Evolutionary conservation across 2,329 filamentous ascomycete genomes (phyloP).

Genomic region (Aaosphaeria arxii): DNA sequence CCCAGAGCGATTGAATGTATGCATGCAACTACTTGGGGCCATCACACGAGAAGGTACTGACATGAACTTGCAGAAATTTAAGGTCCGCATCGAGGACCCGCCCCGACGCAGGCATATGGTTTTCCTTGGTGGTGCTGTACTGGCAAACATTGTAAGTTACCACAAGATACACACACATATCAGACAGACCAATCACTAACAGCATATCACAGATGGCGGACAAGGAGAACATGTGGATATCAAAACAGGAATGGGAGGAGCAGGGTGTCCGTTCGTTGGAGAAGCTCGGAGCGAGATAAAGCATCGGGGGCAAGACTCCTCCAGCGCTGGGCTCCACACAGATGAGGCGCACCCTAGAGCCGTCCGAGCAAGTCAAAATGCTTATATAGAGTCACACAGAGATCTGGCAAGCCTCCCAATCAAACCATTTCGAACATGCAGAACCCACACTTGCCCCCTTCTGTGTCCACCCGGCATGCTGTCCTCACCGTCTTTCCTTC

Average conservation of each 20-base stretch:
- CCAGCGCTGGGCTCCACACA: too few species aligned
- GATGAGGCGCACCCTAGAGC: too few species aligned
- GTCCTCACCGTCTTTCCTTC: too few species aligned
- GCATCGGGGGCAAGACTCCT: too few species aligned
- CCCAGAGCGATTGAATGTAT: conserved; percentile 77
- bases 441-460: too few species aligned
- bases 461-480: too few species aligned
- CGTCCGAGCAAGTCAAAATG: neutral
- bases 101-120: conserved; percentile 97
- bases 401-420: conserved; percentile 1
- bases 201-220: conserved; percentile 72
- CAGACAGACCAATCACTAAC: conserved; percentile 4
- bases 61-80: conserved; percentile 72
- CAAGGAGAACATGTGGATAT: conserved; percentile 99
- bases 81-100: conserved; percentile 97
- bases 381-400: neutral
- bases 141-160: conserved; percentile 77
- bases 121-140: conserved; percentile 93
- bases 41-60: conserved; percentile 14
- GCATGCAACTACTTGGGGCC: conserved; percentile 20
- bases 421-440: neutral
- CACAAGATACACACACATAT: neutral
- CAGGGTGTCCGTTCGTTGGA: conserved; percentile 80
- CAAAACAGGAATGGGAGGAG: conserved; percentile 95
- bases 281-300: conserved; percentile 83